Conservation (phyloP, 495 filamentous ascomycete genomes). For the Lentithecium fluviatile region DNA sequence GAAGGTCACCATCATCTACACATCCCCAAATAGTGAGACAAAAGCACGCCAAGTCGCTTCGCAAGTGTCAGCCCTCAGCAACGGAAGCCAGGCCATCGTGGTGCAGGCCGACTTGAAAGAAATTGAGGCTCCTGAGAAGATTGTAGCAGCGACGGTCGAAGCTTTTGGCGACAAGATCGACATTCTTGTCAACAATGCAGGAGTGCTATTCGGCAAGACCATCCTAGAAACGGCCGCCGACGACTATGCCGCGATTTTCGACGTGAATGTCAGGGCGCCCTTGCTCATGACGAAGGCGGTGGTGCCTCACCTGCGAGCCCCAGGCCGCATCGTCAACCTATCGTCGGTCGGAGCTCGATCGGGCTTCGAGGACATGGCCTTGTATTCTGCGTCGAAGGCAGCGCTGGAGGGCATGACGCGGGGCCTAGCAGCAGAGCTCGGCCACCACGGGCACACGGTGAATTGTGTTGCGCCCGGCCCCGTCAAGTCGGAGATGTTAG, state of each 20-base stretch:
- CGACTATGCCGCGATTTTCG: constrained; percentile 43
- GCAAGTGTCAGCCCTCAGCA: constrained; percentile 40
- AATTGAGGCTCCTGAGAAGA: constrained; percentile 36
- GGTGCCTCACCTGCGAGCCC: constrained; percentile 49
- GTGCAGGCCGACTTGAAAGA: constrained; percentile 45
- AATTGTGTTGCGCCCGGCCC: constrained; percentile 49
- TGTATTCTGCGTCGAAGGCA: constrained; percentile 51
- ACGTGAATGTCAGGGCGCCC: constrained; percentile 47
- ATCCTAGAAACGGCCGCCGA: constrained; percentile 42
- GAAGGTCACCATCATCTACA: constrained; percentile 50
- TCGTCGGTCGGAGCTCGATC: constrained; percentile 49
- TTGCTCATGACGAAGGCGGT: constrained; percentile 48
- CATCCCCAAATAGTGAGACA: constrained; percentile 43
- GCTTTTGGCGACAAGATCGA: constrained; percentile 43
- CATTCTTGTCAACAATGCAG: constrained; percentile 46
- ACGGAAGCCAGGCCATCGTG: constrained; percentile 40
- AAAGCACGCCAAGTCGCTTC: constrained; percentile 39
- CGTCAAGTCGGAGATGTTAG: constrained; percentile 45
- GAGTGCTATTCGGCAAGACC: constrained; percentile 25
- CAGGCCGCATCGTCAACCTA: constrained; percentile 58
- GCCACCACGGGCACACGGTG: constrained; percentile 46
- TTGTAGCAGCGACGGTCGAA: constrained; percentile 35
- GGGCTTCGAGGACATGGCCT: constrained; percentile 42
- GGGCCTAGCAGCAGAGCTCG: constrained; percentile 48
- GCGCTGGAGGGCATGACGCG: constrained; percentile 51